phyloP scores from a whole-genome alignment of 2,329 filamentous ascomycete species.

The Exophiala oligosperma region DNA sequence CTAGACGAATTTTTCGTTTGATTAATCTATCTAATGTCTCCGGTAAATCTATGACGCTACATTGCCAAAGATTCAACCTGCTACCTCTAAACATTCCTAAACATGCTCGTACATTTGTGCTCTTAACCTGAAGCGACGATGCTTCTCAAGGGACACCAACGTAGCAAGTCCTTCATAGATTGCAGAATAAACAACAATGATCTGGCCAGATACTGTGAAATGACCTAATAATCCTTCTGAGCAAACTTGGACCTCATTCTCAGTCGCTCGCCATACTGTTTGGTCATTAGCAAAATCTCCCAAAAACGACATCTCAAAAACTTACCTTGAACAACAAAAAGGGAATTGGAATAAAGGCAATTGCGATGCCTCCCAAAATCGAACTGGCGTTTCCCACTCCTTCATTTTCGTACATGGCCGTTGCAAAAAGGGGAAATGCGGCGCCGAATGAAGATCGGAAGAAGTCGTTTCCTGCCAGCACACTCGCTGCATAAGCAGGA shows the following conservation, averaged over 20 bases:
- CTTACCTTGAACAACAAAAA: constrained; percentile 17
- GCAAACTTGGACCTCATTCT: constrained; percentile 17
- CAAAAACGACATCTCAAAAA: background rate
- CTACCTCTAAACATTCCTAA: no score
- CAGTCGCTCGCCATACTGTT: constrained; percentile 18
- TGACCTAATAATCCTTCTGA: constrained; percentile 17
- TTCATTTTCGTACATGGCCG: constrained; percentile 36
- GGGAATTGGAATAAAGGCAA: constrained; percentile 36
- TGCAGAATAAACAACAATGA: no score
- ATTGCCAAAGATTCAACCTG: no score
- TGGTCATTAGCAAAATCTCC: background rate
- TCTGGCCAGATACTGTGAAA: background rate
- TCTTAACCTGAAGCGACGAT: no score
- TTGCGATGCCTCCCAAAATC: constrained; percentile 37
- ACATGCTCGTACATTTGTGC: no score
- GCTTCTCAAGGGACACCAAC: no score
- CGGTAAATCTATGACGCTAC: no score
- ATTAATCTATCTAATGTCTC: no score
- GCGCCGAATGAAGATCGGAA: constrained; percentile 42
- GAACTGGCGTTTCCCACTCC: constrained; percentile 41
- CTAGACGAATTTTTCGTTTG: no score
- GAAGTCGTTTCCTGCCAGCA: constrained; percentile 42
- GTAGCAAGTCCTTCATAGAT: no score
- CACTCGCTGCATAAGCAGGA: constrained; percentile 38
- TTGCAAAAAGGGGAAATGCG: constrained; percentile 37